phyloP scores from a whole-genome alignment of 176 grass and related monocot species.

The Thinopyrum elongatum region DNA sequence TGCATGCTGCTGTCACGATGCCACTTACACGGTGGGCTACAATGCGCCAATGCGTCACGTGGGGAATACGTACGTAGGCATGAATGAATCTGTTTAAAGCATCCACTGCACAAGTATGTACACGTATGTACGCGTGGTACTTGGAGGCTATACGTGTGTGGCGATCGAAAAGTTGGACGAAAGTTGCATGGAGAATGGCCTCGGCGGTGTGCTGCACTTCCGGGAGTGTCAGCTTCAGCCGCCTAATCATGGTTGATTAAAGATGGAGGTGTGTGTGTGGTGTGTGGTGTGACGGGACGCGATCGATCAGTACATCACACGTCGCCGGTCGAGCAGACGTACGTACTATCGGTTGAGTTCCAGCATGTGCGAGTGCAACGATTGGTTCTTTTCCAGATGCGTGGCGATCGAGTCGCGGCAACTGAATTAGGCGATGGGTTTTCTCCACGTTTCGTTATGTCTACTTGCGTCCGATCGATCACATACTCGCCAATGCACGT shows the following conservation, averaged over 20 bases:
- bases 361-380: background rate
- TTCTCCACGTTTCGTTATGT: background rate
- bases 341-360: background rate
- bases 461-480: background rate
- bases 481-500: background rate
- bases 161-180: background rate
- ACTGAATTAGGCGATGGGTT: background rate
- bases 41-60: background rate
- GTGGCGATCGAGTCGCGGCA: background rate
- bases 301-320: background rate
- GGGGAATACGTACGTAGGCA: background rate
- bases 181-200: background rate
- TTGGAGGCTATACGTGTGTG: background rate
- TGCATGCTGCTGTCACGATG: background rate
- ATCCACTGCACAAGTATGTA: background rate
- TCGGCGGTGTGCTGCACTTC: background rate
- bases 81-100: background rate
- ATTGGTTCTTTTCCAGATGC: background rate
- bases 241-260: background rate
- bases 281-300: background rate
- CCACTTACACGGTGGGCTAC: background rate
- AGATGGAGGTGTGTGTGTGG: background rate
- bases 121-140: constrained; percentile 10
- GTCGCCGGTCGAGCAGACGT: background rate
- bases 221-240: background rate